phyloP scores from a whole-genome alignment of 2,329 filamentous ascomycete genomes.

The Alternaria infectoria region DNA sequence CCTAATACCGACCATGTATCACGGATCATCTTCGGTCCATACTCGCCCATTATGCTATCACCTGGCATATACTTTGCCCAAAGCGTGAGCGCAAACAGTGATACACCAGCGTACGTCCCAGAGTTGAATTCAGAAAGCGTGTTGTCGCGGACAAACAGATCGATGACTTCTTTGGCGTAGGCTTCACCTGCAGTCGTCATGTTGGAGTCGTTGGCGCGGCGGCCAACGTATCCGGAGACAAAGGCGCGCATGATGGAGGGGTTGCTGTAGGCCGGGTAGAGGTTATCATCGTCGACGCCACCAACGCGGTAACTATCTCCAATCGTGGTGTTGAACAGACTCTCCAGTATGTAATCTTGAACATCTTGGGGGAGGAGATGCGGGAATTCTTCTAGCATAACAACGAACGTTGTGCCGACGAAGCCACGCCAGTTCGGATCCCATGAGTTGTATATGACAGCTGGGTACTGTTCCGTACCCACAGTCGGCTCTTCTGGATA shows the following conservation, averaged over 20 bases:
- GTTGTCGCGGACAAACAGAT: slow-evolving; percentile 61
- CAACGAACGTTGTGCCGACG: slow-evolving; percentile 64
- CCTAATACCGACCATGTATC: slow-evolving; percentile 61
- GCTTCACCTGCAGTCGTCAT: slow-evolving; percentile 64
- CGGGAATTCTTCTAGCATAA: slow-evolving; percentile 65
- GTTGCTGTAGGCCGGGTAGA: slow-evolving; percentile 69
- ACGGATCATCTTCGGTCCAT: slow-evolving; percentile 59
- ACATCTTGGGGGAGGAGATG: slow-evolving; percentile 53
- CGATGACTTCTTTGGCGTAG: slow-evolving; percentile 63
- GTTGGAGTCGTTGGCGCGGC: slow-evolving; percentile 60
- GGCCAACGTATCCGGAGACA: slow-evolving; percentile 65
- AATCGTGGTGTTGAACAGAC: slow-evolving; percentile 61
- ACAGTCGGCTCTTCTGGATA: slow-evolving; percentile 65
- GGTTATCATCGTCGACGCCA: slow-evolving; percentile 64
- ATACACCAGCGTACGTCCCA: slow-evolving; percentile 68
- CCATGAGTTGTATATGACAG: slow-evolving; percentile 63
- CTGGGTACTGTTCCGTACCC: slow-evolving; percentile 58
- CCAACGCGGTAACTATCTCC: slow-evolving; percentile 69
- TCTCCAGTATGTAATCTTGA: slow-evolving; percentile 57
- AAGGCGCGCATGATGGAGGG: slow-evolving; percentile 69
- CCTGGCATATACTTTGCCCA: slow-evolving; percentile 66
- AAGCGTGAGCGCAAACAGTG: slow-evolving; percentile 63
- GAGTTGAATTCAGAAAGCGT: slow-evolving; percentile 69
- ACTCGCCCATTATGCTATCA: slow-evolving; percentile 60
- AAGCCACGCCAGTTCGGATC: slow-evolving; percentile 72